These are phyloP conservation scores for Dacryopinax spathularia DNA, from an alignment of 768 basidiomycete species.

Conservation along the genomic window DNA sequence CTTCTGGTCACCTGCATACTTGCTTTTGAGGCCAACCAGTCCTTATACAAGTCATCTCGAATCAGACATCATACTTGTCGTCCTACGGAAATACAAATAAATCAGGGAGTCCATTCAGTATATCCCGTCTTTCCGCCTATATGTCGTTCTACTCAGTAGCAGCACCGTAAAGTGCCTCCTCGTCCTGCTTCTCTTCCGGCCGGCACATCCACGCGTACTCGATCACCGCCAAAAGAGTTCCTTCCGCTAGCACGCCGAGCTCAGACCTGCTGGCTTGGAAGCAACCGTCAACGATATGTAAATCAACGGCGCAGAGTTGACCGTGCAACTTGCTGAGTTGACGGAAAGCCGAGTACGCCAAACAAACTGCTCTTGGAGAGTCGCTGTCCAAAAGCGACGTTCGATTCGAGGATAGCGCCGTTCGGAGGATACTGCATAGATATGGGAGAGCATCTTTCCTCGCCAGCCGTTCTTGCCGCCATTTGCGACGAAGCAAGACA, in stretches of 20 bases:
- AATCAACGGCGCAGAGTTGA: not conserved
- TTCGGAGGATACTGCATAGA: not conserved
- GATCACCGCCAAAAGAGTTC: not conserved
- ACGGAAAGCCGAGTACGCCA: not conserved
- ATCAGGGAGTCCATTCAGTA: too few relatives aligned
- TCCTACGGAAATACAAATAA: too few relatives aligned
- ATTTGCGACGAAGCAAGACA: not conserved
- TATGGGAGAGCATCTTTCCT: not conserved
- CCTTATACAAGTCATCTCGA: too few relatives aligned
- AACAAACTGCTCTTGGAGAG: not conserved
- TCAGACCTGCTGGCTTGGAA: not conserved
- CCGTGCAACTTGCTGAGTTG: not conserved
- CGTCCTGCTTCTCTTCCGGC: not conserved
- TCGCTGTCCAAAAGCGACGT: not conserved
- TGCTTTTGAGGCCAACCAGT: too few relatives aligned
- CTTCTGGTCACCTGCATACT: too few relatives aligned
- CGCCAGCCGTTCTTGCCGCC: not conserved
- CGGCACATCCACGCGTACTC: conserved; percentile 1
- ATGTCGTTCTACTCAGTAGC: too few relatives aligned
- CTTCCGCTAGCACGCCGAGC: not conserved
- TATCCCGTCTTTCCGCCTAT: too few relatives aligned
- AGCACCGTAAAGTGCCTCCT: not conserved
- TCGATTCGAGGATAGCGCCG: not conserved
- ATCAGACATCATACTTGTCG: too few relatives aligned
- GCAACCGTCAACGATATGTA: not conserved